Base-by-base conservation (phyloP, 192 early-diverging fungal genomes). In the Coemansia sp. region DNA sequence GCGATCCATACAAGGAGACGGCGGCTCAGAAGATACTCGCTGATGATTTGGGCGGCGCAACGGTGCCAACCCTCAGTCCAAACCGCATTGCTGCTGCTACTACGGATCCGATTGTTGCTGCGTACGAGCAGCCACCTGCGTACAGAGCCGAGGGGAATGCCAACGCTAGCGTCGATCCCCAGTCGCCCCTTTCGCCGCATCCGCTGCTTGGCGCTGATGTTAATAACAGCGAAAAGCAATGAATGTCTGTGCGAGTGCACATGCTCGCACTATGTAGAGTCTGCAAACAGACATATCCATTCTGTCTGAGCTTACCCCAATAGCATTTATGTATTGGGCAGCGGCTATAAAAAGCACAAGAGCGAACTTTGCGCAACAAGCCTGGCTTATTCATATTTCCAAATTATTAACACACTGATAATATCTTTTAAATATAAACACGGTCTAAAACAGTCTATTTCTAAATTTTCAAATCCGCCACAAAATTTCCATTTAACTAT, bases 1-100 rank as follows among this genome's bases (percentile, higher is more conserved):
- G 54, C 9, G 64, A 66, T 34, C 64, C 64, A 23, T 66, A 59
- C 56, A 40, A 39, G 50, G 57, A 59, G 23, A 47, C 64, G 14
- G 41, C 42, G 22, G 64, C 57, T 9, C 64, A 66, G 41, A 30
- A 59, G 13, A 24, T 66, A 10, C 51, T 66, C 6, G 57, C 56
- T 11, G 22, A 53, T 15, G 56, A 53, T 12, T 24, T 66, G 39
- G 64, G 64, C 9, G 64, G 64, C 27, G 64, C 63, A 14, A 44
- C 63, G 39, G 24, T 57, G 24, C 55, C 63, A 15, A 37, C 7
- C 34, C 34, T 37, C 9, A 6, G 34, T 10, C 34, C 34, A 37
- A 37, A 10, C 7, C 27, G 14, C 51, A 22, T 18, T 15, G 30
- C 41, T 15, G 48, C 17, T 38, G 18, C 42, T 11, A 45, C 22